Conservation (phyloP, 129 eudicot species). For the Artemisia argyi region DNA sequence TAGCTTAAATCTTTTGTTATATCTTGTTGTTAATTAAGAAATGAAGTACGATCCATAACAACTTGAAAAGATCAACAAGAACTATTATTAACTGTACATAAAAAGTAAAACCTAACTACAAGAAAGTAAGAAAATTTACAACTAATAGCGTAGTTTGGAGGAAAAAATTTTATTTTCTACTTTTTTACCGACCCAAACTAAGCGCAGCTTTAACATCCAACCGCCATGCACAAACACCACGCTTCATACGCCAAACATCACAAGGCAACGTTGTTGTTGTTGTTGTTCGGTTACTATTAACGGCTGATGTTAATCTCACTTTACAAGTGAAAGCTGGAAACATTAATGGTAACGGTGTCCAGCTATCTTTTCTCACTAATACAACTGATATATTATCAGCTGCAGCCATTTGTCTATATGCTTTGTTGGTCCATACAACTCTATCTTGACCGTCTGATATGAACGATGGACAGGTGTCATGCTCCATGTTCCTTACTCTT, state of each 20-base stretch:
- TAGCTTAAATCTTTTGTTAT: no score
- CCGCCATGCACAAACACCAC: constrained; percentile 86
- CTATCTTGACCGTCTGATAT: constrained; percentile 58
- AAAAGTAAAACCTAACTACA: no score
- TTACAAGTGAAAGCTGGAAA: constrained; percentile 64
- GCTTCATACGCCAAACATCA: constrained; percentile 79
- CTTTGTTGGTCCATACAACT: constrained; percentile 70
- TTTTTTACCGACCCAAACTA: constrained; percentile 50
- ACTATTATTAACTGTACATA: no score
- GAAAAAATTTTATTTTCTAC: background rate
- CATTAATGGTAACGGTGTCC: constrained; percentile 32
- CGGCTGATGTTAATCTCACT: constrained; percentile 52
- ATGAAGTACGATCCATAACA: no score
- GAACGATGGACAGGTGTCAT: constrained; percentile 88
- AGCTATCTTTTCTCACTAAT: constrained; percentile 44
- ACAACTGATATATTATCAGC: constrained; percentile 41
- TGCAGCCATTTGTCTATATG: constrained; percentile 51
- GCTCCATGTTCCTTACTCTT: constrained; percentile 50
- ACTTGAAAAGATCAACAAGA: background rate
- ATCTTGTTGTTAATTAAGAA: no score
- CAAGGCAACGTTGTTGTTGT: constrained; percentile 57
- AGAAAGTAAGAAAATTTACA: constrained; percentile 12
- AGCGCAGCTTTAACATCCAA: constrained; percentile 77
- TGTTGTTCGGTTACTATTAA: constrained; percentile 6
- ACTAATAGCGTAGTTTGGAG: constrained; percentile 5